Evolutionary conservation across 106 monocot genomes (phyloP), one percentile per base, ranked within the genome.

Genomic region (Allium sativum): DNA sequence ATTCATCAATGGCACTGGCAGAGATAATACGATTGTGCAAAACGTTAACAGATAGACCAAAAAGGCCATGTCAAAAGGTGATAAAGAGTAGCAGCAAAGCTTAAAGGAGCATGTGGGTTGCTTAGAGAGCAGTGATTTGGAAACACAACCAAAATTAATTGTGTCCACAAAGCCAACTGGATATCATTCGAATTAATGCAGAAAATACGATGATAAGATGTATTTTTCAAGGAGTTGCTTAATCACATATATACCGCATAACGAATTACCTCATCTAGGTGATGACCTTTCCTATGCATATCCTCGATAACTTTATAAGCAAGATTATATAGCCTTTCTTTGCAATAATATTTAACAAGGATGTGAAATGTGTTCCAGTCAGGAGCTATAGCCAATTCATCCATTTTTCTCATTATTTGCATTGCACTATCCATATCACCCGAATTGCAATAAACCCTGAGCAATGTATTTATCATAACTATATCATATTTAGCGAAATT

Each of bases 301-400:
- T 90, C 95, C 67, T 90, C 81, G 54, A 80, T 55, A 21, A 86
- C 87, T 63, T 58, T 78, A 70, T 82, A 90, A 47, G 90, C 95
- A 62, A 96, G 84, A 54, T 90, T 83, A 80, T 90, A 84, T 15
- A 90, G 66, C 44, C 84, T 90, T 68, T 90, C 84, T 68, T 61
- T 87, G 45, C 74, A 77, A 46, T 87, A 90, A 78, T 90, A 96
- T 56, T 90, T 90, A 59, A 87, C 74, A 48, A 96, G 68, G 14
- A 87, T 96, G 46, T 96, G 90, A 74, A 87, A 96, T 68, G 95
- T 96, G 66, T 87, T 96, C 86, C 79, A 87, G 79, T 96, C 90
- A 45, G 95, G 90, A 55, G 81, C 77, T 65, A 96, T 77, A 12
- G 66, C 41, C 58, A 74, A 55, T 42, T 84, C 84, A 65, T 95